phyloP scores from a whole-genome alignment of 306 rosid species.

The Dicorynia guianensis region DNA sequence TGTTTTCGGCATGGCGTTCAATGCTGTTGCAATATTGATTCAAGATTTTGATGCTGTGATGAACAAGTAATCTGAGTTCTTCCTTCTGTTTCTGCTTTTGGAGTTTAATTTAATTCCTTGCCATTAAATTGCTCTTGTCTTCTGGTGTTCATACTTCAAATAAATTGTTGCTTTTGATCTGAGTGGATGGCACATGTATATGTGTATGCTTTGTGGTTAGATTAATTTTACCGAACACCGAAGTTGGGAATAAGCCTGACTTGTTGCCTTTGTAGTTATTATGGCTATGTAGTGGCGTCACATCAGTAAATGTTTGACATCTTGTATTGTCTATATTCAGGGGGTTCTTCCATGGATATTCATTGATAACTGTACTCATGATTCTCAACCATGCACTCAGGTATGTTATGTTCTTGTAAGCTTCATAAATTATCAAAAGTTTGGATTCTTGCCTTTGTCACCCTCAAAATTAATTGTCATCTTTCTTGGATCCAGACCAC shows the following conservation, averaged over 20 bases:
- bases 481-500: conserved; percentile 23
- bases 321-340: conserved; percentile 54
- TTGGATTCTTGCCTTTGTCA: conserved; percentile 28
- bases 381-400: conserved; percentile 96
- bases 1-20: conserved; percentile 90
- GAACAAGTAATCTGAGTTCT: conserved; percentile 68
- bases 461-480: conserved; percentile 28
- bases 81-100: conserved; percentile 42
- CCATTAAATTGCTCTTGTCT: conserved; percentile 20
- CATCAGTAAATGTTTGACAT: conserved; percentile 33
- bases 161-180: conserved; percentile 22
- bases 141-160: conserved; percentile 25
- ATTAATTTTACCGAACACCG: neutral
- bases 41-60: conserved; percentile 94
- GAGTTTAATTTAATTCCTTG: conserved; percentile 24
- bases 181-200: conserved; percentile 12
- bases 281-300: conserved; percentile 14
- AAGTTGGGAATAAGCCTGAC: neutral
- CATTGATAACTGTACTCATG: conserved; percentile 87
- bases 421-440: conserved; percentile 30
- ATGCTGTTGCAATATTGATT: conserved; percentile 84
- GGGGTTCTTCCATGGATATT: conserved; percentile 95
- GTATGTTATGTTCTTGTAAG: conserved; percentile 50
- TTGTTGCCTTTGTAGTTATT: conserved; percentile 22
- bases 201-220: conserved; percentile 15